Percentiles rank a stretch among this genome's conserved stretches.
Conservation (phyloP, 768 basidiomycete species). For the Tricholoma furcatifolium region DNA sequence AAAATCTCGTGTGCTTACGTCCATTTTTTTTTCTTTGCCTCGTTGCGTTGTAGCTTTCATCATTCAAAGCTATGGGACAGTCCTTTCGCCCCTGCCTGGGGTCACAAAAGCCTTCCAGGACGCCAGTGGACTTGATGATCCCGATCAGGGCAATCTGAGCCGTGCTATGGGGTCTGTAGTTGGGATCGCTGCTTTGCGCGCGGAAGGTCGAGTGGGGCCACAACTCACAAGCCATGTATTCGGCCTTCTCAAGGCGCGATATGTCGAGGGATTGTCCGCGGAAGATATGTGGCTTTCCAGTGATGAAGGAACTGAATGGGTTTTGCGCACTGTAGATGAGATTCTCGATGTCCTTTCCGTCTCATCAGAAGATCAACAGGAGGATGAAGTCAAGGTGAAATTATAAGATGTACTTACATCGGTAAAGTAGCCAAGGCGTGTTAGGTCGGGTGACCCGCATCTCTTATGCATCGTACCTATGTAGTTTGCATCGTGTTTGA, state of each 20-base stretch:
- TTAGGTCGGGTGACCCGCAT: constrained; percentile 36
- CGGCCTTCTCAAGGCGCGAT: constrained; percentile 83
- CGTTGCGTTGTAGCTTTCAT: constrained; percentile 63
- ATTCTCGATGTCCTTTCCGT: constrained; percentile 75
- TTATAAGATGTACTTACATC: constrained; percentile 40
- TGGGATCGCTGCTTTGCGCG: constrained; percentile 81
- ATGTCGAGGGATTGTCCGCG: constrained; percentile 53
- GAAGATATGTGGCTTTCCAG: constrained; percentile 81
- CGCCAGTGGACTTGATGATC: constrained; percentile 40
- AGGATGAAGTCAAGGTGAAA: constrained; percentile 53
- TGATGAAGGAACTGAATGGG: constrained; percentile 89
- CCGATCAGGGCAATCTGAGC: constrained; percentile 80
- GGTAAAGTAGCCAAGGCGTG: constrained; percentile 8
- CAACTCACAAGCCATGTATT: constrained; percentile 89
- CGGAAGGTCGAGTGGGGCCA: constrained; percentile 81
- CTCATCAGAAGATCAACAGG: constrained; percentile 41
- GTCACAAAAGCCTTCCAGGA: constrained; percentile 43
- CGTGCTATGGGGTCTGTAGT: constrained; percentile 82
- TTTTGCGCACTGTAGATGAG: constrained; percentile 78
- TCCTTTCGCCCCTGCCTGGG: constrained; percentile 74
- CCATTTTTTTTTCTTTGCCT: constrained; percentile 8
- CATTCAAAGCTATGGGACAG: constrained; percentile 80
- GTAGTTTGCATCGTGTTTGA: constrained; percentile 40
- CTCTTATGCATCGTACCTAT: constrained; percentile 29
- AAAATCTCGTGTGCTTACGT: constrained; percentile 19